A percentile compares a stretch with the other conserved stretches of the same genome.
Conservation (phyloP, 108 stramenopile genomes). For the Nannochloropsis oceanica region DNA sequence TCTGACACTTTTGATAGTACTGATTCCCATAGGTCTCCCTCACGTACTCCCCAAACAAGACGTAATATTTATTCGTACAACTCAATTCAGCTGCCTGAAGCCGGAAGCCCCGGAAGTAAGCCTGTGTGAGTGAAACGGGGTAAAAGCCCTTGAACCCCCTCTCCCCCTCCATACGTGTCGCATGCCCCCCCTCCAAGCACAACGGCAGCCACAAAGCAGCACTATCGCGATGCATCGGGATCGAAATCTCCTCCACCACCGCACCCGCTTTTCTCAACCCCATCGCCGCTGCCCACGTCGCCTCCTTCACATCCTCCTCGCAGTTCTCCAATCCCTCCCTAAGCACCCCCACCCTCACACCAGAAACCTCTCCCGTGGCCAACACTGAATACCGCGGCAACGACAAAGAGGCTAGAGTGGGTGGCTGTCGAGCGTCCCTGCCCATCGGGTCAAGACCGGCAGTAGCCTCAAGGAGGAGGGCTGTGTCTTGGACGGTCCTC, state of each 20-base stretch:
- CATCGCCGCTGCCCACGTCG: not conserved
- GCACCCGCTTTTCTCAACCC: not conserved
- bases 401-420: not conserved
- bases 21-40: not conserved
- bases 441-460: not conserved
- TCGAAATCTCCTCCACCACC: not conserved
- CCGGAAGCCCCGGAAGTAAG: not conserved
- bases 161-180: not conserved
- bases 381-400: not conserved
- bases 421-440: not conserved
- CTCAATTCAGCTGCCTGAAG: not conserved
- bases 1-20: not conserved
- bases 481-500: constrained; percentile 7
- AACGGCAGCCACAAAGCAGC: not conserved
- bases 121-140: not conserved
- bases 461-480: constrained; percentile 7
- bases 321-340: not conserved
- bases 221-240: not conserved
- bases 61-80: not conserved
- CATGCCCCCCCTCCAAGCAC: not conserved
- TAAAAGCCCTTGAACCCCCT: not conserved
- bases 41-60: not conserved
- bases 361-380: not conserved
- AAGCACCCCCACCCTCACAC: not conserved
- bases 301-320: not conserved